These are phyloP conservation scores for Daldinia concentrica DNA, from an alignment of 495 filamentous ascomycete species.

Conservation along the genomic window DNA sequence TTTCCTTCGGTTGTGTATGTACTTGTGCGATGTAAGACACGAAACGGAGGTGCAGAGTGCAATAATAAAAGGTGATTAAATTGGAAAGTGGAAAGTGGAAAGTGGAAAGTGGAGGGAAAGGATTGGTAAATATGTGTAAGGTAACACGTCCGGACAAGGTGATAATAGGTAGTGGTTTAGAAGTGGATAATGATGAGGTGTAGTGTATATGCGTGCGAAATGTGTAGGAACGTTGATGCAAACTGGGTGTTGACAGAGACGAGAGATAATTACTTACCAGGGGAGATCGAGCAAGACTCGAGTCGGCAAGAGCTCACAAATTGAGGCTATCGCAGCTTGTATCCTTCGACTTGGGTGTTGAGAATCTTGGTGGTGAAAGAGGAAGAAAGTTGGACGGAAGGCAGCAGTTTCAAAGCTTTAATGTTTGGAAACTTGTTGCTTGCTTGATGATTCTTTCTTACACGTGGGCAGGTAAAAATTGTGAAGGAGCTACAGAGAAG, in stretches of 20 bases:
- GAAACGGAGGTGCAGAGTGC: constrained; percentile 27
- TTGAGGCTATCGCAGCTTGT: not conserved
- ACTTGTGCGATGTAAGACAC: constrained; percentile 40
- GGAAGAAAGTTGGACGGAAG: not conserved
- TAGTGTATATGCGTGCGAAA: not conserved
- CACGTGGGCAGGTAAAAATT: constrained; percentile 15
- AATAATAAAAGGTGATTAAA: constrained; percentile 10
- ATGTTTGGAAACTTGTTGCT: not conserved
- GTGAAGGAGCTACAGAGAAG: constrained; percentile 3
- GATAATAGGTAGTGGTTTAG: not conserved
- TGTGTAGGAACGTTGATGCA: not conserved
- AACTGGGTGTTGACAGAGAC: not conserved
- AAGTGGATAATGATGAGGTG: not conserved
- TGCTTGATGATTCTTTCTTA: constrained; percentile 14
- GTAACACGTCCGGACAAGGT: constrained; percentile 3
- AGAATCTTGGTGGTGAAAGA: constrained; percentile 11
- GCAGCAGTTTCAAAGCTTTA: constrained; percentile 10
- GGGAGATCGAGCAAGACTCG: not conserved
- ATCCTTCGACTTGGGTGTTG: not conserved
- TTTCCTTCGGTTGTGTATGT: constrained; percentile 34
- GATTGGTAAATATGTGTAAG: constrained; percentile 1
- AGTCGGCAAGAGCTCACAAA: not conserved
- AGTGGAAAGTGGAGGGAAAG: constrained; percentile 1
- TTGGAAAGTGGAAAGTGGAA: constrained; percentile 4
- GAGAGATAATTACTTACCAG: constrained; percentile 13